Evolutionary conservation across 192 early-diverging fungal genomes (phyloP), one percentile per base, ranked within the genome.

Genomic region (Dispira simplex): DNA sequence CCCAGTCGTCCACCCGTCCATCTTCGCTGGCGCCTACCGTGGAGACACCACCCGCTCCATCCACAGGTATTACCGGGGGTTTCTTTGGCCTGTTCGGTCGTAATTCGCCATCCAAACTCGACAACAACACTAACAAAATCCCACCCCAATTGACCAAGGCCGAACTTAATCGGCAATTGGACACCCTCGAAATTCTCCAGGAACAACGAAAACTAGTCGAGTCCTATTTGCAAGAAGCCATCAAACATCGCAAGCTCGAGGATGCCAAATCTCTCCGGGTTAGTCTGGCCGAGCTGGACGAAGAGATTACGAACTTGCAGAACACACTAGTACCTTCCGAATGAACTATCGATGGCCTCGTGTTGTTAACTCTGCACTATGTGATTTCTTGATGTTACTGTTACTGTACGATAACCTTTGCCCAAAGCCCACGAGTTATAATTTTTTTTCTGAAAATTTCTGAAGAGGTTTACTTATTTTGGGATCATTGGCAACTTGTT

Each of bases 151-250:
- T 21, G 2, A 44, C 58, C 32, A 44, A n/a, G 32, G 58, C 18
- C 12, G 58, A 60, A 16, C 58, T 27, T 14, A 13, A 18, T 16
- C 27, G 66, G n/a, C 73, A 75, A 53, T 69, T 72, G 55, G 62
- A 75, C 32, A 64, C 62, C 23, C 63, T 88, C n/a, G 72, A 76
- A 10, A 78, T 85, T 13, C 76, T 85, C 62, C 78, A 81, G 44
- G 88, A 90, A 66, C 88, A 90, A 67, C 70, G 82, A 11, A 72
- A 68, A 25, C 69, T 77, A 0, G 84, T 90, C 0, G 70, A 83
- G 43, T 80, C 77, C 0, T 90, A 79, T 51, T 82, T 90, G 20
- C 56, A 72, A 14, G 81, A 87, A 9, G 88, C 88, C 0, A 79
- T 77, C 28, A 56, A 67, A 9, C 80, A 85, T 46, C 78, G 86